phyloP scores from a whole-genome alignment of 2,329 filamentous ascomycete species.

The Didymella sp. region DNA sequence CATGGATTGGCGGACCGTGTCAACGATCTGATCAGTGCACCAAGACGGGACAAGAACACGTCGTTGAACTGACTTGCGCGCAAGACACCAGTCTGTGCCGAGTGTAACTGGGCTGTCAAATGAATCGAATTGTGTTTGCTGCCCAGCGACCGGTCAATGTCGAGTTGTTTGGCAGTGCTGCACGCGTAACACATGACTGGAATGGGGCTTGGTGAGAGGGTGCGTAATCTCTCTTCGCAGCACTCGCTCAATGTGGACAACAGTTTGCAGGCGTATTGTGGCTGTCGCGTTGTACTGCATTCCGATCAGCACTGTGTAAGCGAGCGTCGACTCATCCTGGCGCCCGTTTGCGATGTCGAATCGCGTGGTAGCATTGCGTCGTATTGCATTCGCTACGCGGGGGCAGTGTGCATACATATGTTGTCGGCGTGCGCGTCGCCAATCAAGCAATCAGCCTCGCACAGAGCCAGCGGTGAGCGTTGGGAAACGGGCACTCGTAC shows the following conservation, averaged over 20 bases:
- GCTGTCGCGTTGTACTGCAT: conserved; percentile 8
- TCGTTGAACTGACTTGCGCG: conserved; percentile 2
- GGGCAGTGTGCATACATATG: conserved; percentile 12
- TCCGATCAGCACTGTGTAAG: conserved; percentile 8
- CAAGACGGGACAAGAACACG: conserved; percentile 7
- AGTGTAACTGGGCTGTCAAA: neutral
- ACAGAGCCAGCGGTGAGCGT: conserved; percentile 16
- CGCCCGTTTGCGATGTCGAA: conserved; percentile 13
- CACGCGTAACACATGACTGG: conserved; percentile 1
- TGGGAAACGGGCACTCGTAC: neutral
- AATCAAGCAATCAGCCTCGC: conserved; percentile 13
- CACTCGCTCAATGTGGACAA: neutral
- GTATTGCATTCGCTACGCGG: conserved; percentile 8
- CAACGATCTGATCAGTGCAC: neutral
- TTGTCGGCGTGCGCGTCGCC: conserved; percentile 15
- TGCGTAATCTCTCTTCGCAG: neutral
- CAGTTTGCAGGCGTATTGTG: conserved; percentile 5
- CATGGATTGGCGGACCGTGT: conserved; percentile 8
- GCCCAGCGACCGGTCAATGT: conserved; percentile 6
- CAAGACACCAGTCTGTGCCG: neutral
- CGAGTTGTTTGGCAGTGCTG: conserved; percentile 6
- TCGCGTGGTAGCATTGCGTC: conserved; percentile 16
- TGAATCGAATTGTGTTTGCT: neutral
- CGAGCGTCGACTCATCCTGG: conserved; percentile 22
- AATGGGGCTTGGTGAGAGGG: conserved; percentile 1